A percentile compares a stretch with the other conserved stretches of the same genome.
phyloP scores from a whole-genome alignment of 768 basidiomycete genomes.

The Scleroderma bovista region DNA sequence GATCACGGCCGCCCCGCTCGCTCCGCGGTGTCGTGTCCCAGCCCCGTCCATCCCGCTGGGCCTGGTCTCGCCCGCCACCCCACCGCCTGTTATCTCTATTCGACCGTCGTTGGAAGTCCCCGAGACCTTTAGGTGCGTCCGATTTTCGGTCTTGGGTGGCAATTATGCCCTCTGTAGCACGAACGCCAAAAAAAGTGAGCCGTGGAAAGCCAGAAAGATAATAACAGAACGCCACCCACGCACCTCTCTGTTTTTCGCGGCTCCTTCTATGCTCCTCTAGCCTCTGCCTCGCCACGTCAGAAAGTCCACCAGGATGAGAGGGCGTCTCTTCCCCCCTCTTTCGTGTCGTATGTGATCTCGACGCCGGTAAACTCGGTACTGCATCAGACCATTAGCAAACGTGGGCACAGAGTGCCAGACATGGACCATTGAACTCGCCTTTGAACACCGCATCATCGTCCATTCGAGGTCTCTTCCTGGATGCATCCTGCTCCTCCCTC shows the following conservation, averaged over 20 bases:
- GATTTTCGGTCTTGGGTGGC: slow-evolving; percentile 50
- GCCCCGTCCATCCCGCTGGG: slow-evolving; percentile 25
- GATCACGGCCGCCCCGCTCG: slow-evolving; percentile 37
- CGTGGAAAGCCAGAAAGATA: not conserved
- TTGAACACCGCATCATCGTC: slow-evolving; percentile 77
- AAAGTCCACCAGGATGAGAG: slow-evolving; percentile 86
- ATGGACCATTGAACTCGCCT: slow-evolving; percentile 41
- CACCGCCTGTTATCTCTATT: slow-evolving; percentile 66
- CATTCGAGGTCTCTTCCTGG: slow-evolving; percentile 60
- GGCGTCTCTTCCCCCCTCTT: slow-evolving; percentile 88
- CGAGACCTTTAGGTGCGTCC: slow-evolving; percentile 72
- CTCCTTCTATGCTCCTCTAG: slow-evolving; percentile 75
- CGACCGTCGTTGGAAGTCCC: slow-evolving; percentile 88
- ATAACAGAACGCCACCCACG: too few species aligned
- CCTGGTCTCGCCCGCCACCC: slow-evolving; percentile 37
- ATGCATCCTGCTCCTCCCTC: slow-evolving; percentile 48
- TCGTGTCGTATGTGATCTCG: slow-evolving; percentile 51
- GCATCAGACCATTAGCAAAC: not conserved
- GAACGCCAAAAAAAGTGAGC: too few species aligned
- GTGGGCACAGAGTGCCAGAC: too few species aligned
- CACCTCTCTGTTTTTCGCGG: slow-evolving; percentile 67
- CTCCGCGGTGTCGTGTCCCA: slow-evolving; percentile 65
- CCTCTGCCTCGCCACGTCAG: slow-evolving; percentile 61
- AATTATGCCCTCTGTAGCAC: slow-evolving; percentile 80
- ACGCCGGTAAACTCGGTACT: slow-evolving; percentile 78